Conservation (phyloP, 352 stramenopile species). For the Phytophthora lateralis region DNA sequence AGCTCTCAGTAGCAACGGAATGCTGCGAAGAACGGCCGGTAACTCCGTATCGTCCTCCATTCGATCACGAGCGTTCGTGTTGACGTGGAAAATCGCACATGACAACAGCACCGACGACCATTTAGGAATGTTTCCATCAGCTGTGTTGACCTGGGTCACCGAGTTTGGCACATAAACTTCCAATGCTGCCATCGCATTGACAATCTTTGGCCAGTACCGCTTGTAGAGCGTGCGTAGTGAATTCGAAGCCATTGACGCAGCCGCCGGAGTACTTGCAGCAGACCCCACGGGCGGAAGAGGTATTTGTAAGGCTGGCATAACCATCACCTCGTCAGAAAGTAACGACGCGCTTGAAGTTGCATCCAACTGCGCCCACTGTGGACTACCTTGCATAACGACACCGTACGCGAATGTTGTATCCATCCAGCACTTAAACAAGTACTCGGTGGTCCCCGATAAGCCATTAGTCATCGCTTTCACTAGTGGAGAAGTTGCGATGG, state of each 20-base stretch:
- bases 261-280: constrained; percentile 8
- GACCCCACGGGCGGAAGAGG: constrained; percentile 24
- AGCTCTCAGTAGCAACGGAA: constrained; percentile 42
- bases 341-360: constrained; percentile 8
- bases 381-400: constrained; percentile 52
- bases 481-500: constrained; percentile 38
- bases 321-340: constrained; percentile 17
- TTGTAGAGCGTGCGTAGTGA: constrained; percentile 48
- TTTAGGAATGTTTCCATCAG: constrained; percentile 21
- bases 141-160: constrained; percentile 11
- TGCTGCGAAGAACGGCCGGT: constrained; percentile 39
- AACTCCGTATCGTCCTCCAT: constrained; percentile 46
- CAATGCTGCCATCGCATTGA: constrained; percentile 44
- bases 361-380: constrained; percentile 39
- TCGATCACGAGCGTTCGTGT: constrained; percentile 46
- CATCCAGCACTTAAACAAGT: constrained; percentile 61
- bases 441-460: constrained; percentile 43
- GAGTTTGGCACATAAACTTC: constrained; percentile 40
- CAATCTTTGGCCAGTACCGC: constrained; percentile 63
- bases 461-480: constrained; percentile 62
- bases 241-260: constrained; percentile 20
- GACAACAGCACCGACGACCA: constrained; percentile 42
- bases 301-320: constrained; percentile 43
- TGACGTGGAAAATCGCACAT: constrained; percentile 53
- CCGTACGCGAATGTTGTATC: constrained; percentile 52